Conservation (phyloP, 2,329 filamentous ascomycete genomes). For the Xylaria sp. region DNA sequence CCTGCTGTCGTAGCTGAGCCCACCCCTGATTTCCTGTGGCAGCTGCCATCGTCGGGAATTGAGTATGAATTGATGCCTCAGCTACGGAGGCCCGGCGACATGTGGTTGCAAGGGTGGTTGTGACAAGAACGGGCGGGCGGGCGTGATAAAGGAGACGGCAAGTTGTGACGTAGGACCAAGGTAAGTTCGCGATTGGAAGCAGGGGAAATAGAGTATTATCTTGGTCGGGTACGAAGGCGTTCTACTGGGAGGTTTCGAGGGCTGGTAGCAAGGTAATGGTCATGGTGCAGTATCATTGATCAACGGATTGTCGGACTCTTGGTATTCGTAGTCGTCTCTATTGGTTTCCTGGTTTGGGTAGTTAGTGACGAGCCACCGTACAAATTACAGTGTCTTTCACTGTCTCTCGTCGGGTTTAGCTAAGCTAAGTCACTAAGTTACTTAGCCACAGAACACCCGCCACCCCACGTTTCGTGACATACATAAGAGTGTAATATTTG, state of each 20-base stretch:
- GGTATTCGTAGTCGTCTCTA: background rate
- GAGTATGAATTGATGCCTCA: slow-evolving; percentile 7
- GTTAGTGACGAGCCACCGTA: slow-evolving; percentile 16
- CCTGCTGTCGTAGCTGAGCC: slow-evolving; percentile 94
- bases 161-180: slow-evolving; percentile 2
- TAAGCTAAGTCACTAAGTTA: background rate
- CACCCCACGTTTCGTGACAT: too few species aligned
- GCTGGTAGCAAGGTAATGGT: background rate
- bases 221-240: background rate
- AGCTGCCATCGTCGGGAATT: slow-evolving; percentile 58
- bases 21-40: slow-evolving; percentile 74
- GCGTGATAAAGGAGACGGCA: background rate
- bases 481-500: too few species aligned
- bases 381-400: background rate
- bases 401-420: background rate
- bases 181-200: background rate
- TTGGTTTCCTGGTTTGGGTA: background rate
- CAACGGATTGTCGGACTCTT: slow-evolving; percentile 21
- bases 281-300: background rate
- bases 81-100: slow-evolving; percentile 14
- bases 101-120: slow-evolving; percentile 26
- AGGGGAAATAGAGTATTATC: background rate
- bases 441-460: background rate
- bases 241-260: background rate
- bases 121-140: slow-evolving; percentile 1